Evolutionary conservation across 75 land plant species (phyloP).

Genomic region (Selaginella moellendorffii): DNA sequence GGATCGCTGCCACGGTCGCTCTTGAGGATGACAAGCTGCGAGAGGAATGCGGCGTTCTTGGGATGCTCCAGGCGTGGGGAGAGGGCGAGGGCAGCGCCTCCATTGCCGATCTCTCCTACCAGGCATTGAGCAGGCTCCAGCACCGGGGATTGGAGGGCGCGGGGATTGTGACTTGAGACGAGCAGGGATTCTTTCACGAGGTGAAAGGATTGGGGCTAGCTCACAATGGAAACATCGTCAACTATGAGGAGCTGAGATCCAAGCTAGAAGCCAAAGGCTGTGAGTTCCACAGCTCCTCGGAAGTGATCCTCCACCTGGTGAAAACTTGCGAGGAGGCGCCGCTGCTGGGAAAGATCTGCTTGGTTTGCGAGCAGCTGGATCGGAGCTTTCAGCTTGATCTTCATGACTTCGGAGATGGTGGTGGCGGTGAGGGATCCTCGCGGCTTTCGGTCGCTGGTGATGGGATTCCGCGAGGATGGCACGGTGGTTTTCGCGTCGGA

Average conservation of each 20-base stretch:
- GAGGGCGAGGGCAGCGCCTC: background rate
- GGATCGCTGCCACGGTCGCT: too few relatives aligned
- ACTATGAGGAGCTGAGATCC: background rate
- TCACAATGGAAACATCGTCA: conserved; percentile 3
- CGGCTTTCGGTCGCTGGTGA: conserved; percentile 4
- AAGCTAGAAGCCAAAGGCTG: background rate
- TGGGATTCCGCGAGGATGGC: background rate
- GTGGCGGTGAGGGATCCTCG: conserved; percentile 3
- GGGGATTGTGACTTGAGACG: background rate
- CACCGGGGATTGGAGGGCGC: background rate
- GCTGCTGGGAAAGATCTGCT: background rate
- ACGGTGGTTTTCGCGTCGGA: conserved; percentile 1
- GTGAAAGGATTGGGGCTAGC: background rate
- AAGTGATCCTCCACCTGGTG: background rate
- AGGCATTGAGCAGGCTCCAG: background rate
- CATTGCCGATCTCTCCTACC: background rate
- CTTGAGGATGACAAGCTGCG: background rate
- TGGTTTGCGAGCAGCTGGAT: background rate
- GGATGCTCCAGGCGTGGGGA: background rate
- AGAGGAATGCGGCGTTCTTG: conserved; percentile 7
- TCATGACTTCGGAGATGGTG: background rate
- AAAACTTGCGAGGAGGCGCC: background rate
- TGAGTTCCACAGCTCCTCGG: background rate
- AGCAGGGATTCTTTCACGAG: background rate
- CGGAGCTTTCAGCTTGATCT: background rate